Conservation (phyloP, 805 yeast species). For the Schwanniomyces pseudopolymorphus region DNA sequence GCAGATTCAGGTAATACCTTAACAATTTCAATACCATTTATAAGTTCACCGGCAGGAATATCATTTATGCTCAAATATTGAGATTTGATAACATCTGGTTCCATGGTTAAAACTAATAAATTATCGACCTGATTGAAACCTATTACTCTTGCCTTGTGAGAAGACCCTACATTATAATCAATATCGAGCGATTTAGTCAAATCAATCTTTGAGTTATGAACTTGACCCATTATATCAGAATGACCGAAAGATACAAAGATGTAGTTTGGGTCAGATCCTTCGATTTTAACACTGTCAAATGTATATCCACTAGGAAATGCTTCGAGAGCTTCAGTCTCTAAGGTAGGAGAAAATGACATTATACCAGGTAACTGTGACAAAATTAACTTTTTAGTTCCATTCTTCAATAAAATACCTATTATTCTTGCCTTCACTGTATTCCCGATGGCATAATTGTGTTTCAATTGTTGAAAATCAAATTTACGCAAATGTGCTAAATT, state of each 20-base stretch:
- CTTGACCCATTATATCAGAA: slow-evolving; percentile 60
- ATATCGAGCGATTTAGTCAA: slow-evolving; percentile 43
- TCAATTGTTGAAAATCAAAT: slow-evolving; percentile 46
- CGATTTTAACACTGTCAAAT: slow-evolving; percentile 57
- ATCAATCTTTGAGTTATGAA: slow-evolving; percentile 72
- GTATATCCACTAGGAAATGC: slow-evolving; percentile 80
- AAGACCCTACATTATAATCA: slow-evolving; percentile 61
- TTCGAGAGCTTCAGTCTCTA: slow-evolving; percentile 37
- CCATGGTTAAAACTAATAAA: slow-evolving; percentile 63
- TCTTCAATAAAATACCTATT: slow-evolving; percentile 49
- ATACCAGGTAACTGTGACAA: slow-evolving; percentile 65
- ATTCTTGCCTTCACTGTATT: slow-evolving; percentile 69
- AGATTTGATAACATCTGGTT: slow-evolving; percentile 61
- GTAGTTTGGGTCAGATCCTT: slow-evolving; percentile 58
- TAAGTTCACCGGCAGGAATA: slow-evolving; percentile 70
- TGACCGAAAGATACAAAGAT: slow-evolving; percentile 59
- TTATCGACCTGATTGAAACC: slow-evolving; percentile 70
- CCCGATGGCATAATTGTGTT: slow-evolving; percentile 68
- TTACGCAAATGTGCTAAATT: slow-evolving; percentile 64
- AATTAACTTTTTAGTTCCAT: slow-evolving; percentile 56
- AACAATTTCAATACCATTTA: slow-evolving; percentile 52
- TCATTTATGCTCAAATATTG: slow-evolving; percentile 69
- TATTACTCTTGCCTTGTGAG: slow-evolving; percentile 73
- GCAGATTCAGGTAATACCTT: slow-evolving; percentile 53
- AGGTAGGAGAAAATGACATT: slow-evolving; percentile 27